Base-by-base conservation (phyloP, 176 grass and related monocot genomes). In the Poa annua region DNA sequence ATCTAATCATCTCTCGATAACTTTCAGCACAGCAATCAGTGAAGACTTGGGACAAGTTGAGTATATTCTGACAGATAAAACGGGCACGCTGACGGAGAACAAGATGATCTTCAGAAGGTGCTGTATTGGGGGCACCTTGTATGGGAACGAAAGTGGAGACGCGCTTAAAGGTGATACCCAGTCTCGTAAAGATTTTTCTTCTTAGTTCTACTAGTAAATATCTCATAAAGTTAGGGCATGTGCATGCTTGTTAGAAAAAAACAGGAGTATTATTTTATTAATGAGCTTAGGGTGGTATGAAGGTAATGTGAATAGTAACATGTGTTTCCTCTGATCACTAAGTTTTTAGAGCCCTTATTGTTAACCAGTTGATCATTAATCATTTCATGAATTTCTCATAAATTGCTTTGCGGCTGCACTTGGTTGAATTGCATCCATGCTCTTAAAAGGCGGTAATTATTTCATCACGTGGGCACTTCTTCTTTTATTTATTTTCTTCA, bases 61-160 rank as follows among this genome's bases (percentile, higher is more conserved):
- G 85, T 98, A 93, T 90, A 93, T 98, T 80, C 93, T 98, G 83
- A 98, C 95, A 54, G 95, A 98, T 84, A 98, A 98, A 92, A 98
- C 95, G 19, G 95, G 95, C 45, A 98, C 95, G 20, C 85, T 98
- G 47, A 98, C 95, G 59, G 92, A 98, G 80, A 98, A 98, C 73
- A 95, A 92, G 75, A 98, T 98, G 95, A 89, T 94, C 85, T 98
- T 98, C 82, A 93, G 88, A 79, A 95, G 84, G 87, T 98, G 95
- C 83, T 98, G 92, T 84, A 87, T 98, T 64, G 88, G 86, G 54
- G 88, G 90, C 63, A 82, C 70, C 60, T 93, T 74, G 74, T 98
- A 91, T 73, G 96, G 96, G 70, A 93, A 93, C 52, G 96, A 98
- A 88, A 95, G 85, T 80, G 96, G 96, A 75, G 92, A 98, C 84